Evolutionary conservation across 2,329 filamentous ascomycete genomes (phyloP), one percentile per base, ranked within the genome.

Genomic region (Alternaria burnsii): DNA sequence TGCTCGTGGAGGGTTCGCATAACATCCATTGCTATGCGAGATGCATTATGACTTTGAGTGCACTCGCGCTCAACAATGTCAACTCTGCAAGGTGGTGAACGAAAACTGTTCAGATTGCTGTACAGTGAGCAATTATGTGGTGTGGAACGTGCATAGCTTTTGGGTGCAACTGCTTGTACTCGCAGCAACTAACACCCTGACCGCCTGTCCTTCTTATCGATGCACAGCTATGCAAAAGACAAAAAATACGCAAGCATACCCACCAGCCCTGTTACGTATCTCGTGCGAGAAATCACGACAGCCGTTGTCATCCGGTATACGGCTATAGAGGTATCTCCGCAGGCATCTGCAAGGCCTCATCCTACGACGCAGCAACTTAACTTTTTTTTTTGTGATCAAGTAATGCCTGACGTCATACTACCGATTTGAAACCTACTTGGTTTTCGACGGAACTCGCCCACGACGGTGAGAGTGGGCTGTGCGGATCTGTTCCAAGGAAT

Each of bases 331-430:
- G 7, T 3, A 16, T 16, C 16, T 26, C 46, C 20, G 46, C 46
- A 6, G 14, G 34, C 46, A 38, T 50, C 46, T 32, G 46, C 32
- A 36, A 50, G 32, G 46, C 32, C 30, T 20, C 46, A 16, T 36
- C 16, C 32, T 8, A 16, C 32, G 32, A 50, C 44, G 46, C 40
- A 30, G 40, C 22, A n/a, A 38, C 46, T 48, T 18, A 28, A 57
- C 38, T 58, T 58, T 58, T 61, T 51, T 59, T 51, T 59, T 61
- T 47, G 44, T 50, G 44, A 52, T 53, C 18, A 41, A 43, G 55
- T 58, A 6, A 32, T 34, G 41, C 32, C 34, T 70, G 67, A 70
- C 66, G 66, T 70, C 67, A 70, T 24, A 24, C 18, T 48, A 36
- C 44, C 50, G 58, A 41, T 48, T 43, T 66, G 63, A 68, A 68